Conservation (phyloP, 805 yeast genomes). For the Candida tibetensis region DNA sequence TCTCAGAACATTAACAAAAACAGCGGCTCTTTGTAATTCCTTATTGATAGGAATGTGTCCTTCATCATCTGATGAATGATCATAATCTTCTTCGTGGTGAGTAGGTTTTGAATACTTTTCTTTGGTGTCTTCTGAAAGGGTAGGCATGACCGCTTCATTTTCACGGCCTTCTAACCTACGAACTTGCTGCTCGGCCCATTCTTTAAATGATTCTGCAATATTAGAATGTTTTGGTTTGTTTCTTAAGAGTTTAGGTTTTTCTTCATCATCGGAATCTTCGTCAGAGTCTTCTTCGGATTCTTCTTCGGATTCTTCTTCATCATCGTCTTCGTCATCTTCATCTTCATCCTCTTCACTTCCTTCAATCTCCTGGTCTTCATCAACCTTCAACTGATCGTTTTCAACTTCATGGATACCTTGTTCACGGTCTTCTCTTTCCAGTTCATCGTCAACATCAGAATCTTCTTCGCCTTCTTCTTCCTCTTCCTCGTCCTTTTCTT, state of each 20-base stretch:
- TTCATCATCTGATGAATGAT: constrained; percentile 65
- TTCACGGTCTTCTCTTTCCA: constrained; percentile 12
- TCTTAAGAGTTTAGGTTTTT: constrained; percentile 30
- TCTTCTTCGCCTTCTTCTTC: constrained; percentile 14
- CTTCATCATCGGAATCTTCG: constrained; percentile 28
- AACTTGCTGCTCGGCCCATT: constrained; percentile 82
- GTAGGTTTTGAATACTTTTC: constrained; percentile 44
- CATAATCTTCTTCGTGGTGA: constrained; percentile 68
- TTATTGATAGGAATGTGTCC: constrained; percentile 58
- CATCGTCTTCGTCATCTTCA: constrained; percentile 27
- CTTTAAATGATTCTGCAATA: constrained; percentile 60
- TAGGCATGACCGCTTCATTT: constrained; percentile 40
- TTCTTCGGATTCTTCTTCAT: constrained; percentile 30
- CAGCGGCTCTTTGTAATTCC: constrained; percentile 53
- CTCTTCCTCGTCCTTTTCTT: constrained; percentile 19
- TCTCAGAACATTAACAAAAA: constrained; percentile 66
- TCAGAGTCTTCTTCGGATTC: constrained; percentile 27
- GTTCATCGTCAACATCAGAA: constrained; percentile 20
- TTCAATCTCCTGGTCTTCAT: constrained; percentile 10
- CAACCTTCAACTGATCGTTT: constrained; percentile 1
- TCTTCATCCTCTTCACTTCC: constrained; percentile 14
- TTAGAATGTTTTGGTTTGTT: constrained; percentile 46
- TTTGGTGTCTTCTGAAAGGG: constrained; percentile 48
- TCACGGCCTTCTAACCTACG: constrained; percentile 62
- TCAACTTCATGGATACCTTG: constrained; percentile 26